Evolutionary conservation across 768 basidiomycete genomes (phyloP).

Genomic region (Leccinum truebloodii): DNA sequence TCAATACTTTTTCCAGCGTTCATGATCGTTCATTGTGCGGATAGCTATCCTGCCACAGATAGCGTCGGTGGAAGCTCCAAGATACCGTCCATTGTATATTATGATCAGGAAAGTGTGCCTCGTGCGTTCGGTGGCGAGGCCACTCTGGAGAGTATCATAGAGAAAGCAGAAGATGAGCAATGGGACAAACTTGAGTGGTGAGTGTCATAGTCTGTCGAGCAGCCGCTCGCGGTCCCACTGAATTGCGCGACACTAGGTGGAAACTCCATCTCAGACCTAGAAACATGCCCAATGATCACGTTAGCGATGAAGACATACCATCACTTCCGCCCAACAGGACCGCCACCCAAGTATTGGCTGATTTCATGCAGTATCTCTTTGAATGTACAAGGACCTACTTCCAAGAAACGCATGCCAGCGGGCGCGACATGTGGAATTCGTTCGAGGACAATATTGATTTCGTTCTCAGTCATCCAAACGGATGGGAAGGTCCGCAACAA

Average conservation of each 20-base stretch:
- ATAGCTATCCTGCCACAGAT: conserved; percentile 49
- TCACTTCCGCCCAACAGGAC: conserved; percentile 45
- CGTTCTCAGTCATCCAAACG: conserved; percentile 49
- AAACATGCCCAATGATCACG: conserved; percentile 18
- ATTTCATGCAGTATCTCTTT: conserved; percentile 51
- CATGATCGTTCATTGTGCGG: conserved; percentile 7
- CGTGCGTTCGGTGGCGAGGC: conserved; percentile 50
- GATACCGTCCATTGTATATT: conserved; percentile 51
- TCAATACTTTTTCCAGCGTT: neutral
- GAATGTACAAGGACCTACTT: conserved; percentile 45
- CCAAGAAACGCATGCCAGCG: conserved; percentile 45
- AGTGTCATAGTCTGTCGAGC: neutral
- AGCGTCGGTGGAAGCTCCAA: conserved; percentile 49
- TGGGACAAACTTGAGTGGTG: conserved; percentile 36
- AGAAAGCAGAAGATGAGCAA: conserved; percentile 41
- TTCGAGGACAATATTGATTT: conserved; percentile 44
- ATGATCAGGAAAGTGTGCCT: conserved; percentile 41
- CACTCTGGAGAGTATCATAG: conserved; percentile 37
- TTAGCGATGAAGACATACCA: conserved; percentile 38
- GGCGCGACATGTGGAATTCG: conserved; percentile 42
- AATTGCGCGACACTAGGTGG: conserved; percentile 29
- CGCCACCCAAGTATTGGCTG: conserved; percentile 45
- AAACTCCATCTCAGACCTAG: conserved; percentile 37
- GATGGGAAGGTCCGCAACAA: conserved; percentile 50
- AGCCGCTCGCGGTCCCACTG: neutral